These are phyloP conservation scores for Cladosporium sp. DNA, from an alignment of 2,329 filamentous ascomycete genomes.

Conservation along the genomic window DNA sequence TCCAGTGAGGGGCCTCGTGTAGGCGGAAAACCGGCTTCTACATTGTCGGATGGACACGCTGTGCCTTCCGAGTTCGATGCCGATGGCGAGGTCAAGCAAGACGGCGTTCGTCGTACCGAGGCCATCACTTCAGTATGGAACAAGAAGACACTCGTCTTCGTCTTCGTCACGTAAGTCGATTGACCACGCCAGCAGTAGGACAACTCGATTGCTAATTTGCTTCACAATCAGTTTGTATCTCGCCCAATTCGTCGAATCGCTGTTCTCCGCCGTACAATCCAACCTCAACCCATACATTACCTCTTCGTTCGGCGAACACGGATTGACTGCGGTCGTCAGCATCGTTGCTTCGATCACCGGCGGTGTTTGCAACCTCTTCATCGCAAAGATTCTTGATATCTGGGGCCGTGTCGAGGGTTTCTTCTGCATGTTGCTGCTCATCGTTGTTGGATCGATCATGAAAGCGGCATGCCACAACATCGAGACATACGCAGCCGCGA, in stretches of 20 bases:
- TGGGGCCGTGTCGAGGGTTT: constrained; percentile 70
- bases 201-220: background rate
- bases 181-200: too few species aligned
- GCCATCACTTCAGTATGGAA: constrained; percentile 26
- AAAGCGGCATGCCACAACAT: constrained; percentile 35
- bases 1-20: background rate
- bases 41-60: background rate
- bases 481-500: constrained; percentile 35
- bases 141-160: constrained; percentile 22
- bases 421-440: constrained; percentile 55
- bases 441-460: constrained; percentile 42
- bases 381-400: constrained; percentile 68
- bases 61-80: constrained; percentile 6
- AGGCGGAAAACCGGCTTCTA: background rate
- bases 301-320: constrained; percentile 39
- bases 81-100: constrained; percentile 22
- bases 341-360: constrained; percentile 42
- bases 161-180: constrained; percentile 13
- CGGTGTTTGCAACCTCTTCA: constrained; percentile 49
- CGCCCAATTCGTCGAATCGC: constrained; percentile 53
- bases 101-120: constrained; percentile 26
- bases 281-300: constrained; percentile 46
- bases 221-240: constrained; percentile 46
- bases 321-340: constrained; percentile 39
- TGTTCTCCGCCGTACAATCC: constrained; percentile 46